A percentile compares a stretch with the other conserved stretches of the same genome.
Evolutionary conservation across 805 yeast species (phyloP).

Genomic region (Teunomyces cretensis): DNA sequence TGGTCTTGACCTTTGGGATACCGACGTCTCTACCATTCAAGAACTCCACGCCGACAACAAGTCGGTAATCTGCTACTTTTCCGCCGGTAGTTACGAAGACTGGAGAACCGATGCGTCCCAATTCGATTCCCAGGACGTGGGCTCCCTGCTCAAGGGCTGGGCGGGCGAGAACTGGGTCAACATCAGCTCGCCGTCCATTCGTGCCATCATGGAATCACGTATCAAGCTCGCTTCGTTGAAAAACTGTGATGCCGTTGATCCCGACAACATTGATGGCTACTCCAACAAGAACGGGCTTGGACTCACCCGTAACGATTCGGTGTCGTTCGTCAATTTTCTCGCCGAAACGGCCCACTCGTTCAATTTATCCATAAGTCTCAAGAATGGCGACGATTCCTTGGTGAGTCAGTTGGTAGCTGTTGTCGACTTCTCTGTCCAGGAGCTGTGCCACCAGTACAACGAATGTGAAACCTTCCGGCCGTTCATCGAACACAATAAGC

Average conservation of each 20-base stretch:
- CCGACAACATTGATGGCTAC: slow-evolving; percentile 29
- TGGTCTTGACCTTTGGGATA: slow-evolving; percentile 22
- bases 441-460: slow-evolving; percentile 12
- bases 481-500: background rate
- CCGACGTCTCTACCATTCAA: slow-evolving; percentile 9
- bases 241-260: slow-evolving; percentile 28
- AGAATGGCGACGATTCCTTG: slow-evolving; percentile 20
- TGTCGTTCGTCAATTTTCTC: slow-evolving; percentile 20
- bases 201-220: slow-evolving; percentile 19
- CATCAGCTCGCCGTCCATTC: slow-evolving; percentile 15
- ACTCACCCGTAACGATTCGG: slow-evolving; percentile 19
- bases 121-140: slow-evolving; percentile 19
- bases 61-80: slow-evolving; percentile 28
- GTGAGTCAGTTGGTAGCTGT: slow-evolving; percentile 12
- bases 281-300: slow-evolving; percentile 21
- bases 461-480: background rate
- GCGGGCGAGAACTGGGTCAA: slow-evolving; percentile 28
- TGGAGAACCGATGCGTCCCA: slow-evolving; percentile 23
- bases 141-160: slow-evolving; percentile 25
- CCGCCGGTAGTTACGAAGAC: slow-evolving; percentile 29
- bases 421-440: slow-evolving; percentile 20
- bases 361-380: slow-evolving; percentile 21
- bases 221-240: slow-evolving; percentile 19
- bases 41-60: slow-evolving; percentile 16
- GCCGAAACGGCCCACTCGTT: slow-evolving; percentile 17